A percentile compares a stretch with the other conserved stretches of the same genome.
These are phyloP conservation scores for Leccinum barrowsii DNA, from an alignment of 768 basidiomycete species.

Conservation along the genomic window DNA sequence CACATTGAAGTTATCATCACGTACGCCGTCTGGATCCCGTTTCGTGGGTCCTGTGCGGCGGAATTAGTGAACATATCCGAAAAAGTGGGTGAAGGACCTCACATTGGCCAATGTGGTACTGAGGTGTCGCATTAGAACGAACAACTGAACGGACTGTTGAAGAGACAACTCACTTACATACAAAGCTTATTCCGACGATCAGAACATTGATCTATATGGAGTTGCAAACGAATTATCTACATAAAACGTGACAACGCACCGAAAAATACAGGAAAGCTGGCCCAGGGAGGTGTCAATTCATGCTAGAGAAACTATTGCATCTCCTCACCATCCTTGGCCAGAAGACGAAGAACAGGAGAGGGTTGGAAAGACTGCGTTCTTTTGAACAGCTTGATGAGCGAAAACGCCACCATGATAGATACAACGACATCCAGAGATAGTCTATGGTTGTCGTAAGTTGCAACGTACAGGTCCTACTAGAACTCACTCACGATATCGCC, in stretches of 20 bases:
- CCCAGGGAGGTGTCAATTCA: background rate
- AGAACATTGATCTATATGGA: background rate
- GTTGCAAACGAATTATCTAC: background rate
- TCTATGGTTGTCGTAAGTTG: background rate
- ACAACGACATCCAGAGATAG: background rate
- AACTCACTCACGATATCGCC: background rate
- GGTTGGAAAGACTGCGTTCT: background rate
- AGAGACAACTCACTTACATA: slow-evolving; percentile 5
- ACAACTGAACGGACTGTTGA: background rate
- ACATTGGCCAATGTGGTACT: background rate
- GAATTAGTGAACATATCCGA: background rate
- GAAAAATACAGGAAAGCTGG: background rate
- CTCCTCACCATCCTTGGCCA: slow-evolving; percentile 11
- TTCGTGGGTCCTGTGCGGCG: slow-evolving; percentile 1
- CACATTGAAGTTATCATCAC: background rate
- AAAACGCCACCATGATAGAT: slow-evolving; percentile 4
- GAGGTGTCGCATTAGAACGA: background rate
- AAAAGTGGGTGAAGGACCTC: background rate
- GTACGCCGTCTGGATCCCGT: slow-evolving; percentile 1
- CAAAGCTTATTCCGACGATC: background rate
- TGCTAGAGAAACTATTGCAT: background rate
- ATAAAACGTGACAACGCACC: background rate
- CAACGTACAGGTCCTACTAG: too few species aligned
- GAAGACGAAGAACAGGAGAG: background rate
- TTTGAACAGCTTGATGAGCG: slow-evolving; percentile 1